A percentile compares a stretch with the other conserved stretches of the same genome.
Conservation (phyloP, 305 asterid species). For the Fraxinus dipetala region DNA sequence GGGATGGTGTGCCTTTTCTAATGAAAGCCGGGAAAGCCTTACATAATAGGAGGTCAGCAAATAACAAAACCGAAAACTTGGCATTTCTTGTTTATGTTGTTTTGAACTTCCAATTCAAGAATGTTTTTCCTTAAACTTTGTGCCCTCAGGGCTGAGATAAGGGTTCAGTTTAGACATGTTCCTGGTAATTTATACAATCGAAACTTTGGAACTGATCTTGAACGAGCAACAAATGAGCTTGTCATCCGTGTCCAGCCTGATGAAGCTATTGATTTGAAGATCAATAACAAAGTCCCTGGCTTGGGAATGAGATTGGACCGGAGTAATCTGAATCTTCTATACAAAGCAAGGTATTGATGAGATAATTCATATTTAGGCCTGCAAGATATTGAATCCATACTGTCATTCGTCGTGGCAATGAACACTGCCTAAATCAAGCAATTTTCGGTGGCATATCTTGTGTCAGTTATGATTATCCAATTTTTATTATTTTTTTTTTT, state of each 20-base stretch:
- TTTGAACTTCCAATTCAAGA: not conserved
- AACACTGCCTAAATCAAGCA: not conserved
- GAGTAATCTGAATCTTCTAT: conserved; percentile 88
- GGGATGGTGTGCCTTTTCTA: conserved; percentile 92
- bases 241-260: conserved; percentile 96
- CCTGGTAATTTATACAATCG: conserved; percentile 83
- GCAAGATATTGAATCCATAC: not conserved
- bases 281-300: conserved; percentile 95
- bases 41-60: conserved; percentile 58
- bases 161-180: conserved; percentile 93
- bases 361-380: not conserved
- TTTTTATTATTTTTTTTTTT: not conserved
- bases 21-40: conserved; percentile 99
- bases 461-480: not conserved
- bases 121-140: not conserved
- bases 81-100: not conserved
- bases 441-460: not conserved
- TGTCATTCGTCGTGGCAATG: not conserved
- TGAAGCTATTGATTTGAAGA: conserved; percentile 83
- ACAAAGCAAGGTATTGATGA: conserved; percentile 73
- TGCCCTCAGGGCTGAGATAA: conserved; percentile 67
- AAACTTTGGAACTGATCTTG: conserved; percentile 70
- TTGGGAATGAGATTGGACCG: conserved; percentile 86
- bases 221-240: conserved; percentile 88
- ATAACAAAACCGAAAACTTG: not conserved